phyloP scores from a whole-genome alignment of 2,329 filamentous ascomycete species.

The Zymoseptoria crescenta region DNA sequence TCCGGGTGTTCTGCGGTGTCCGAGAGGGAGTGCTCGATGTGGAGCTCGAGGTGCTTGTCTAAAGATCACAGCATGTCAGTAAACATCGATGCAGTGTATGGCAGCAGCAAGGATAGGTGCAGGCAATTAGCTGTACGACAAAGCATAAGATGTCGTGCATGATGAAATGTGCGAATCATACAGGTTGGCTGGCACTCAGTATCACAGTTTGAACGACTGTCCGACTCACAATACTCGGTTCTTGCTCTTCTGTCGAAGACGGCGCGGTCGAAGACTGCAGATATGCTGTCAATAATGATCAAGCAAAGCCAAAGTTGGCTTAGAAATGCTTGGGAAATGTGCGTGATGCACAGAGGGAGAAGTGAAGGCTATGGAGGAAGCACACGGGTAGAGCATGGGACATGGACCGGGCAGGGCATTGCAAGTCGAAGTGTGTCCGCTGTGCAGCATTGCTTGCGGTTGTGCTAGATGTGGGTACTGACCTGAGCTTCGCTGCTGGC shows the following conservation, averaged over 20 bases:
- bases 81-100: constrained; percentile 10
- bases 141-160: constrained; percentile 6
- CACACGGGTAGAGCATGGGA: not conserved
- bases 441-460: constrained; percentile 3
- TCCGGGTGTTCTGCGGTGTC: constrained; percentile 10
- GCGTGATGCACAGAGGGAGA: not conserved
- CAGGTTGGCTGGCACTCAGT: constrained; percentile 16
- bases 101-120: constrained; percentile 9
- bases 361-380: not conserved
- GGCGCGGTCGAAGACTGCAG: constrained; percentile 13
- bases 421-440: not conserved
- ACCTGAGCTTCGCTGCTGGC: constrained; percentile 23
- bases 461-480: constrained; percentile 14
- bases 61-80: not conserved
- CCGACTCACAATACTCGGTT: constrained; percentile 24
- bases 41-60: constrained; percentile 6
- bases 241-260: constrained; percentile 18
- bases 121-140: constrained; percentile 1
- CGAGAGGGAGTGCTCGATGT: constrained; percentile 17
- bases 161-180: constrained; percentile 22
- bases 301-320: not conserved
- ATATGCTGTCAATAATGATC: constrained; percentile 8
- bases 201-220: constrained; percentile 21
- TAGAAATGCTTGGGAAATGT: not conserved
- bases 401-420: not conserved